Percentiles rank a stretch among this genome's conserved stretches.
These are phyloP conservation scores for Senna tora DNA, from an alignment of 306 rosid species.

Conservation along the genomic window DNA sequence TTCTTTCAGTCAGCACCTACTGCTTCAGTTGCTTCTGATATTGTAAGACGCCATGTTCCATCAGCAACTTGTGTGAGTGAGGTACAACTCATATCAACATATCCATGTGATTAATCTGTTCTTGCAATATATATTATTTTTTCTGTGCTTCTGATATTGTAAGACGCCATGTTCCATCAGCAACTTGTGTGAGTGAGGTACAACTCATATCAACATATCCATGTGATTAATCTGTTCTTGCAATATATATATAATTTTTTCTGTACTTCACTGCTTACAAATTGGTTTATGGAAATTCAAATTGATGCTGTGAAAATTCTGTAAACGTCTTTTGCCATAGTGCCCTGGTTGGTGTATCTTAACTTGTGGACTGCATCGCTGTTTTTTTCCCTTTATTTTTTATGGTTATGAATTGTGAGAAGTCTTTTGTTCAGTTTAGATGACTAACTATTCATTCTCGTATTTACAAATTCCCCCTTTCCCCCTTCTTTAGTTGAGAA, in stretches of 20 bases:
- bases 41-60: constrained; percentile 83
- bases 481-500: background rate
- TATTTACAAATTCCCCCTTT: background rate
- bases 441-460: background rate
- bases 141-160: constrained; percentile 92
- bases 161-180: constrained; percentile 79
- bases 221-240: background rate
- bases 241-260: background rate
- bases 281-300: background rate
- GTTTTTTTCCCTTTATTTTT: background rate
- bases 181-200: constrained; percentile 98
- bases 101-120: constrained; percentile 2
- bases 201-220: constrained; percentile 13
- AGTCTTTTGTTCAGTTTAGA: background rate
- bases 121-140: background rate
- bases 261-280: background rate
- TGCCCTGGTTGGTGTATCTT: background rate
- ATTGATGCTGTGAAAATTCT: constrained; percentile 3
- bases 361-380: background rate
- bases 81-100: constrained; percentile 52
- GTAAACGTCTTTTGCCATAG: background rate
- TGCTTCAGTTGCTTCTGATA: constrained; percentile 83
- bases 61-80: constrained; percentile 93
- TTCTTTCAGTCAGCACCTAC: constrained; percentile 82
- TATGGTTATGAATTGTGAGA: background rate